These are phyloP conservation scores for Neopestalotiopsis clavispora DNA, from an alignment of 2,329 filamentous ascomycete genomes.

Conservation along the genomic window DNA sequence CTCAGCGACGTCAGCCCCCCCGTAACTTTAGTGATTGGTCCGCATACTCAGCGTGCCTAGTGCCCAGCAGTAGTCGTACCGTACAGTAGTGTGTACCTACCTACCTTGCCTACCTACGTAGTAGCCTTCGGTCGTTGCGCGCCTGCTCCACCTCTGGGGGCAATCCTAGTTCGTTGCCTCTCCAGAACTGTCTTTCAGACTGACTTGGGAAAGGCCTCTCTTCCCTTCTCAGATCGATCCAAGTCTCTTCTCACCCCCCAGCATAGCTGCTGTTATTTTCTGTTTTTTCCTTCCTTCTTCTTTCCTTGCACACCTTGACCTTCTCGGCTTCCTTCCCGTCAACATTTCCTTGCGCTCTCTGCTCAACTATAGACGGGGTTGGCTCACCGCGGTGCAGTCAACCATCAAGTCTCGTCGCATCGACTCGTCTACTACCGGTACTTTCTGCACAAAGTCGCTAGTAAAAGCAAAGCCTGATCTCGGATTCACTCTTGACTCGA, in stretches of 20 bases:
- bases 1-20: background rate
- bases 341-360: constrained; percentile 13
- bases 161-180: constrained; percentile 15
- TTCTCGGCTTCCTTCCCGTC: background rate
- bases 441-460: constrained; percentile 5
- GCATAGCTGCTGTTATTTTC: background rate
- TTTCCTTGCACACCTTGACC: background rate
- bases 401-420: constrained; percentile 14
- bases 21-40: background rate
- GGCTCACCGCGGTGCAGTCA: constrained; percentile 20
- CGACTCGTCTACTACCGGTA: background rate
- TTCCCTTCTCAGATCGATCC: constrained; percentile 12
- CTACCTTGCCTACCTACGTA: background rate
- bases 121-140: background rate
- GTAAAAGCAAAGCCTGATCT: constrained; percentile 4
- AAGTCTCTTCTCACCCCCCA: constrained; percentile 9
- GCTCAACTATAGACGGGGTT: constrained; percentile 20
- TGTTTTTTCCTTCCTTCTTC: constrained; percentile 10
- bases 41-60: background rate
- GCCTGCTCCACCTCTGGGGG: constrained; percentile 18
- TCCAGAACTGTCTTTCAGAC: constrained; percentile 17
- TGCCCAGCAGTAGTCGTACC: background rate
- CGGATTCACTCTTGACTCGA: constrained; percentile 6
- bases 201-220: constrained; percentile 21
- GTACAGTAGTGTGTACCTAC: background rate